Evolutionary conservation across 1,284 basidiomycete species (phyloP).

Genomic region (Boletus calvinii): DNA sequence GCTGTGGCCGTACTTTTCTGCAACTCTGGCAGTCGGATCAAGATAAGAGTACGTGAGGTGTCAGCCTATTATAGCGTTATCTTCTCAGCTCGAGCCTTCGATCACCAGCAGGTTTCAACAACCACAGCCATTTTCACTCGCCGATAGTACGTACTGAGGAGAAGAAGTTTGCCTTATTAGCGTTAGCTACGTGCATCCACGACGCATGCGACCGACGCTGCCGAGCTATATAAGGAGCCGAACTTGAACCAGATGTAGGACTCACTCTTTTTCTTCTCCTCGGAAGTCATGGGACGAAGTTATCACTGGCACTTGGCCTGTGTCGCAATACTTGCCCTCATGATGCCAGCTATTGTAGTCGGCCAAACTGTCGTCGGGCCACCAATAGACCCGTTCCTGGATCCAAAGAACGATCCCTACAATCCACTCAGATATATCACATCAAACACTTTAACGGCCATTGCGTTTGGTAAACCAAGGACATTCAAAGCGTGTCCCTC

Average conservation of each 20-base stretch:
- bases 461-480: constrained; percentile 48
- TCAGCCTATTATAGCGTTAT: no score
- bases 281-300: constrained; percentile 1
- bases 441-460: constrained; percentile 52
- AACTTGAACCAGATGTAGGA: not conserved
- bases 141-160: no score
- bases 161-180: no score
- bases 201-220: no score
- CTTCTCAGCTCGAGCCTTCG: no score
- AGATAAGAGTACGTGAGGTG: no score
- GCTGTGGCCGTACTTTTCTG: no score
- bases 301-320: not conserved
- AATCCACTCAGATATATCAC: constrained; percentile 64
- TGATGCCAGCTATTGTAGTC: not conserved
- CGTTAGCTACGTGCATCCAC: no score
- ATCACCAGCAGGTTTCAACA: no score
- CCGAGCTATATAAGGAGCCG: no score
- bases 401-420: constrained; percentile 54
- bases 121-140: no score
- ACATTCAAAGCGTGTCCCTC: not conserved
- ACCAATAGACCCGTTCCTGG: constrained; percentile 41
- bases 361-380: constrained; percentile 6
- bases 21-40: no score
- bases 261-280: not conserved
- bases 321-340: not conserved